Conservation (phyloP, 352 stramenopile genomes). For the Peronospora belbahrii region DNA sequence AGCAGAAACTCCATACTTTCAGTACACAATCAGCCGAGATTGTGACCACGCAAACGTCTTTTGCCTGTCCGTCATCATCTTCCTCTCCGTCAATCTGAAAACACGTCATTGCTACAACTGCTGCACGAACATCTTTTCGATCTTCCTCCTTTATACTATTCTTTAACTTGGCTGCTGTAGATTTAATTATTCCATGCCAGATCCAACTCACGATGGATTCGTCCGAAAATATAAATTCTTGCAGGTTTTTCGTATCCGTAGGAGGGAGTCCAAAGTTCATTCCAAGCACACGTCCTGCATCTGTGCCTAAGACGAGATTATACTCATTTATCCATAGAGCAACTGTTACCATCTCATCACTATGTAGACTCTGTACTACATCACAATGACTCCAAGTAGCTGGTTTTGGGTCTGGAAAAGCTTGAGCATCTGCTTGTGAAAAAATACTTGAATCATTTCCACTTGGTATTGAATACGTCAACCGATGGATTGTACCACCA, state of each 20-base stretch:
- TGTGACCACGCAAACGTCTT: slow-evolving; percentile 62
- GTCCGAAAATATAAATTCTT: slow-evolving; percentile 67
- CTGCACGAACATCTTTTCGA: slow-evolving; percentile 17
- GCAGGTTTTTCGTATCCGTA: slow-evolving; percentile 27
- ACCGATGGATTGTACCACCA: slow-evolving; percentile 59
- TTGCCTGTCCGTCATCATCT: slow-evolving; percentile 21
- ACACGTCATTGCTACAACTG: slow-evolving; percentile 51
- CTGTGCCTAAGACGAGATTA: slow-evolving; percentile 59
- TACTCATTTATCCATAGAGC: slow-evolving; percentile 73
- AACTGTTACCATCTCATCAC: slow-evolving; percentile 53
- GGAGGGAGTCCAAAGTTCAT: slow-evolving; percentile 71
- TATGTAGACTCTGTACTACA: slow-evolving; percentile 37
- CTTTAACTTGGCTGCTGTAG: slow-evolving; percentile 31
- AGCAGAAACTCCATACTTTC: slow-evolving; percentile 58
- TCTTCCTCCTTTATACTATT: slow-evolving; percentile 21
- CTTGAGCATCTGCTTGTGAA: slow-evolving; percentile 30
- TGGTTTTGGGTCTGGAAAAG: slow-evolving; percentile 35
- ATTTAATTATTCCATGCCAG: slow-evolving; percentile 61
- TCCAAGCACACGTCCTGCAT: slow-evolving; percentile 49
- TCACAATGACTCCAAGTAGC: slow-evolving; percentile 32
- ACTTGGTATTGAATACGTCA: slow-evolving; percentile 40
- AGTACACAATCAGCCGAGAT: slow-evolving; percentile 62
- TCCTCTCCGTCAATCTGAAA: slow-evolving; percentile 52
- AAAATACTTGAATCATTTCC: slow-evolving; percentile 45
- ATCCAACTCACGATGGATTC: slow-evolving; percentile 60